These are phyloP conservation scores for Picocystis salinarum DNA, from an alignment of 139 green algal genomes.

Conservation along the genomic window DNA sequence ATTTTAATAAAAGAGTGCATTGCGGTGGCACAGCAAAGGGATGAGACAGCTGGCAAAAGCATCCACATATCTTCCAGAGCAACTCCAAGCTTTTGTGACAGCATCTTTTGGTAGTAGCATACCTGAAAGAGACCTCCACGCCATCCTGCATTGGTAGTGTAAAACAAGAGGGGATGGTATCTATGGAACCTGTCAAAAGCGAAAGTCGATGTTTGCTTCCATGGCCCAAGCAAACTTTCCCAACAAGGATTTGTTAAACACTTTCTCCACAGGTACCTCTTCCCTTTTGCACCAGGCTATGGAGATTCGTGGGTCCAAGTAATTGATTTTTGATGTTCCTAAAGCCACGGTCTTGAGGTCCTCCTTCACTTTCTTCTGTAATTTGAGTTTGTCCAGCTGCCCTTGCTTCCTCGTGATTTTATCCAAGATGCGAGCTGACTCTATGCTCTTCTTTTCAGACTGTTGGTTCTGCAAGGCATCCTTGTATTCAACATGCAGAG, in stretches of 20 bases:
- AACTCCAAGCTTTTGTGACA: no score
- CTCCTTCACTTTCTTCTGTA: slow-evolving; percentile 47
- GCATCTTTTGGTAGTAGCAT: no score
- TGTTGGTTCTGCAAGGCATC: slow-evolving; percentile 29
- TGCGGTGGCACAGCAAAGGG: no score
- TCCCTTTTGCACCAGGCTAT: slow-evolving; percentile 90
- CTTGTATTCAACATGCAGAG: no score
- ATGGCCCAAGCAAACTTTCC: slow-evolving; percentile 94
- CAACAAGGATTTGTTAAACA: slow-evolving; percentile 94
- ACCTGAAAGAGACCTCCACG: no score
- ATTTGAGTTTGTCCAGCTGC: slow-evolving; percentile 27
- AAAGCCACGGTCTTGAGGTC: slow-evolving; percentile 93
- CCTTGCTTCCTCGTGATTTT: slow-evolving; percentile 31
- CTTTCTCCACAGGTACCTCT: slow-evolving; percentile 17
- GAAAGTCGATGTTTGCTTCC: slow-evolving; percentile 59
- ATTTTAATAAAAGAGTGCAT: no score
- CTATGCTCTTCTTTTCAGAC: slow-evolving; percentile 17
- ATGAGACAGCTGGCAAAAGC: no score
- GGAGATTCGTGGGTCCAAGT: slow-evolving; percentile 96
- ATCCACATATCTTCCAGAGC: no score
- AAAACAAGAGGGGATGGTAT: no score
- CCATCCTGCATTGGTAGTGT: no score
- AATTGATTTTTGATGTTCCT: slow-evolving; percentile 99
- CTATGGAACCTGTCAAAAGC: slow-evolving; percentile 55
- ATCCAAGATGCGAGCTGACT: slow-evolving; percentile 12